Evolutionary conservation across 495 filamentous ascomycete species (phyloP).

Genomic region (Stereocaulon alpinum): DNA sequence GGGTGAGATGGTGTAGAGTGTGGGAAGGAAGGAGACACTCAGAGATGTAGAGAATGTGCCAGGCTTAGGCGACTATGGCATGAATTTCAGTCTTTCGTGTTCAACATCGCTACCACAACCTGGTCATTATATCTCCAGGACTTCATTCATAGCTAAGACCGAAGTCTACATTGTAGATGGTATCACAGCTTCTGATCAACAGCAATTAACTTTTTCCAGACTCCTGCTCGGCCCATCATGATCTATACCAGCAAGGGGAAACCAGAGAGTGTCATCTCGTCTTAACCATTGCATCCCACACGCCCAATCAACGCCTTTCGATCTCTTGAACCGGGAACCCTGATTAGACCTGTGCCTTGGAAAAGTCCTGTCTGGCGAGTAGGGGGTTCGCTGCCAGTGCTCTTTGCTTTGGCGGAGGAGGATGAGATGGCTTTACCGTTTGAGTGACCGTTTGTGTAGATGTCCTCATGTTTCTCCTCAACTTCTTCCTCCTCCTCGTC

Average conservation of each 20-base stretch:
- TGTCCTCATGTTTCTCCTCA: conserved; percentile 17
- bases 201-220: neutral
- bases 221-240: neutral
- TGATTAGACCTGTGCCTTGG: conserved; percentile 7
- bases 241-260: neutral
- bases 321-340: conserved; percentile 9
- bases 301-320: conserved; percentile 16
- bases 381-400: conserved; percentile 5
- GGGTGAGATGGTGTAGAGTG: too few species aligned
- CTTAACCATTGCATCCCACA: conserved; percentile 14
- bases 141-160: neutral
- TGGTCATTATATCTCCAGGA: too few species aligned
- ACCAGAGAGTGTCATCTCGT: neutral
- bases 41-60: too few species aligned
- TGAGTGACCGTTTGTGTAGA: conserved; percentile 9
- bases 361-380: conserved; percentile 9
- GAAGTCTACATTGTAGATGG: neutral
- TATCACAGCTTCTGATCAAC: conserved; percentile 9
- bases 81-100: too few species aligned
- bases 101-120: too few species aligned
- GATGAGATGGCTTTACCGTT: conserved; percentile 1
- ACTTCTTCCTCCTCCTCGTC: conserved; percentile 45
- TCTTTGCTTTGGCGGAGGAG: neutral
- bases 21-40: too few species aligned
- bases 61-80: too few species aligned